These are phyloP conservation scores for Fusarium sp. DNA, from an alignment of 2,329 filamentous ascomycete species.

Conservation along the genomic window DNA sequence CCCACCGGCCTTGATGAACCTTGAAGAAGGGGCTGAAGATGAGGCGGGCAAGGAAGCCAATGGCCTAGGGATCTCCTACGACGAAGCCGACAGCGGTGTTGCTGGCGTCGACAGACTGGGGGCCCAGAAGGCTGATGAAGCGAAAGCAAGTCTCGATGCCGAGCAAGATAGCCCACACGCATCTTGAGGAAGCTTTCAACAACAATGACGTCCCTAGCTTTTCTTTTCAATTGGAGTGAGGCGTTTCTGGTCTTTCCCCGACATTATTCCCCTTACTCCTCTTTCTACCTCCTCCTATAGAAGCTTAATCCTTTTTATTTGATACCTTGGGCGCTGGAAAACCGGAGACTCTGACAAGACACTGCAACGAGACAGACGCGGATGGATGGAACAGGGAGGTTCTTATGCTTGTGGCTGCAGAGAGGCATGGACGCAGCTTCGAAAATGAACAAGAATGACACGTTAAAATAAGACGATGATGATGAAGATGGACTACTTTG, in stretches of 20 bases:
- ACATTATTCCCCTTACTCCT: conserved; percentile 28
- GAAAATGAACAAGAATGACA: conserved; percentile 45
- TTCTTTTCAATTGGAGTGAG: conserved; percentile 24
- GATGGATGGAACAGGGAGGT: conserved; percentile 5
- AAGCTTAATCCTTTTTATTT: conserved; percentile 40
- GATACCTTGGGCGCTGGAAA: conserved; percentile 41
- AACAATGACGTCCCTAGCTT: background rate
- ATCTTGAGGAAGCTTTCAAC: conserved; percentile 37
- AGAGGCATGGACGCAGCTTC: conserved; percentile 9
- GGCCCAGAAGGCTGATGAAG: conserved; percentile 55
- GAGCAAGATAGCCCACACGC: conserved; percentile 48
- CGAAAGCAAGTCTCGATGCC: conserved; percentile 48
- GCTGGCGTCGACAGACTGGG: conserved; percentile 60
- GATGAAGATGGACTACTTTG: conserved; percentile 36
- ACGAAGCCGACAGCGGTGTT: conserved; percentile 61
- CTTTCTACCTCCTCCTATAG: conserved; percentile 36
- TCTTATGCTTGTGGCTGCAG: conserved; percentile 16
- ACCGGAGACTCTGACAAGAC: conserved; percentile 27
- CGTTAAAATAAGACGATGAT: conserved; percentile 44
- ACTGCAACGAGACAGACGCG: conserved; percentile 25
- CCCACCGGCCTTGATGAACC: conserved; percentile 88
- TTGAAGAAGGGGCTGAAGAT: conserved; percentile 62
- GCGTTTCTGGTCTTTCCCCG: conserved; percentile 36
- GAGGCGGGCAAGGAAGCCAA: conserved; percentile 52
- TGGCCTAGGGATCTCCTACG: conserved; percentile 60